Base-by-base conservation (phyloP, 306 rosid species). In the Vachellia collinsii region DNA sequence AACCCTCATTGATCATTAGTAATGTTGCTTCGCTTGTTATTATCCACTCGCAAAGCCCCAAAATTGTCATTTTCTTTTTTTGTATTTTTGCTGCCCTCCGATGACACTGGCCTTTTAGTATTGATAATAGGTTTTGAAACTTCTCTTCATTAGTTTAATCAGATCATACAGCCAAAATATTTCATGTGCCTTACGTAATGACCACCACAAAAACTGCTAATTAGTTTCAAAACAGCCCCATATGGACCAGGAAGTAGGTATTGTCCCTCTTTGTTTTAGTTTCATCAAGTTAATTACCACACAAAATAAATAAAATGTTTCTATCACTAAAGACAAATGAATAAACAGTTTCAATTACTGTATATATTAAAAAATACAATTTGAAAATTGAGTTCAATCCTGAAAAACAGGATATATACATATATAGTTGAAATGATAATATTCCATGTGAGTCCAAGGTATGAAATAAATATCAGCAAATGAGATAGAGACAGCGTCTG, bases 21-120 rank as follows among this genome's bases (percentile, higher is more conserved):
- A 29, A 29, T 29, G 34, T 29, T 29, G 66, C 8, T 50, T 44
- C 74, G 76, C 39, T 71, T 54, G 42, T 23, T 29, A 34, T 62
- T 62, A 29, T 25, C n/a, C 68, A 62, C 41, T 29, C 34, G 34
- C 34, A 29, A 29, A 29, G 34, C 68, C 4, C 41, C 68, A 11
- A 25, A 75, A 63, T 71, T 48, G 76, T 29, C 76, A 14, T 85
- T 75, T 23, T 51, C 53, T 71, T 42, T 23, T 51, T 63, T 71
- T 42, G 71, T 29, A 67, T 25, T 85, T 79, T 23, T 51, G 68
- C 69, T 19, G 42, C 47, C 4, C 61, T 56, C 10, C 22, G 4
- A 64, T 19, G 0, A 64, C 42, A 43, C 36, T 34, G 2, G 34
- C 34, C 34, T 36, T 25, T 25, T 16, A 29, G 36, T 61, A 61